Percentiles rank a stretch among this genome's conserved stretches.
phyloP scores from a whole-genome alignment of 2,329 filamentous ascomycete genomes.

The Fusarium mexicanum region DNA sequence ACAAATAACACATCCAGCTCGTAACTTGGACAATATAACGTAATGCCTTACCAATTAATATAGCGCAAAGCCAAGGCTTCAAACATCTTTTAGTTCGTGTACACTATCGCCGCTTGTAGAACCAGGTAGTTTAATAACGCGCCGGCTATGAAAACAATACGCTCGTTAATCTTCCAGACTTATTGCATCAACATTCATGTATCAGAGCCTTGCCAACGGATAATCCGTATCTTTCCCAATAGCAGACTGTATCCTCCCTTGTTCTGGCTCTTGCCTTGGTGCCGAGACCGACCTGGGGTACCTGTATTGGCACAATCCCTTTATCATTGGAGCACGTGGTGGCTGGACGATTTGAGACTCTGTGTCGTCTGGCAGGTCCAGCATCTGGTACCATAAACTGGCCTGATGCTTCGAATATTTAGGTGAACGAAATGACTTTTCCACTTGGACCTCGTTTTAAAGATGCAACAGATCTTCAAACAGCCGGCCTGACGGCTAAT shows the following conservation, averaged over 20 bases:
- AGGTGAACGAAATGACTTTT: neutral
- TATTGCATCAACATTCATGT: neutral
- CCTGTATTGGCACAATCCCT: neutral
- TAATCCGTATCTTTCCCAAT: neutral
- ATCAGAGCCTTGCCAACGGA: conserved; percentile 30
- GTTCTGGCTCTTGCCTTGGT: neutral
- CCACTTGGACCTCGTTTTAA: too few relatives aligned
- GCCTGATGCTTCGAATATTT: too few relatives aligned
- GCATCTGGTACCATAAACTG: neutral
- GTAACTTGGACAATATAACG: too few relatives aligned
- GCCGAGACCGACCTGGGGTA: neutral
- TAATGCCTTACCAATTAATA: too few relatives aligned
- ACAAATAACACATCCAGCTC: too few relatives aligned
- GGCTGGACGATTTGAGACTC: neutral
- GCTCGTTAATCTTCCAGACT: too few relatives aligned
- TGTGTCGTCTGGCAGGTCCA: neutral
- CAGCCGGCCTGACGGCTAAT: too few relatives aligned
- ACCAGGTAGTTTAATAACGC: neutral
- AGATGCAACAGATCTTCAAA: neutral
- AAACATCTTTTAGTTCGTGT: neutral
- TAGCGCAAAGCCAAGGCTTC: neutral
- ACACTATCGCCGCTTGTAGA: neutral
- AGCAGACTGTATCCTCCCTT: neutral
- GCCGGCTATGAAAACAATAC: neutral
- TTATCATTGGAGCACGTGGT: neutral